Percentiles rank a stretch among this genome's conserved stretches.
These are phyloP conservation scores for Paramecium tetraurelia DNA, from an alignment of 73 alveolate genomes.

Conservation along the genomic window DNA sequence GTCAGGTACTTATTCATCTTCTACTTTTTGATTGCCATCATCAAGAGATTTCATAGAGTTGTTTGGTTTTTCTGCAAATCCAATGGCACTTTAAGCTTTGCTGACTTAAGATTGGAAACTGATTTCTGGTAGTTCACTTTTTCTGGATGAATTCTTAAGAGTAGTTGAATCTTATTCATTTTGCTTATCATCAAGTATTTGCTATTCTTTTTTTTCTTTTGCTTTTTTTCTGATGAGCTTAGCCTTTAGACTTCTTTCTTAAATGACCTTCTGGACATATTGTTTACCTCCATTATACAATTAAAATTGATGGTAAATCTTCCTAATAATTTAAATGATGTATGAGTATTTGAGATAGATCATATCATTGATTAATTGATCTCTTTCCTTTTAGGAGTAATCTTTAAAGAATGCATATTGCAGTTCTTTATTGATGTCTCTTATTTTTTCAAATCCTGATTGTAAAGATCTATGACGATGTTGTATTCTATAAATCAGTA, in stretches of 20 bases:
- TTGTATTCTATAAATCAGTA: slow-evolving; percentile 23
- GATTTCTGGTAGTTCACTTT: slow-evolving; percentile 13
- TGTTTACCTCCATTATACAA: neutral
- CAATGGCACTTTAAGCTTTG: neutral
- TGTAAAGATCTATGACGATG: slow-evolving; percentile 47
- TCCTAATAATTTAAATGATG: neutral
- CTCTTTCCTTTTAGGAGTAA: neutral
- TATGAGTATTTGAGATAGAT: slow-evolving; percentile 14
- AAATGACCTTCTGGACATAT: neutral
- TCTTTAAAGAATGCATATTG: neutral
- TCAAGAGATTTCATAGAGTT: slow-evolving; percentile 29
- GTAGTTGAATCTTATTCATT: neutral
- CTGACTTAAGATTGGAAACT: slow-evolving; percentile 25
- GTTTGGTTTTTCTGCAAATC: slow-evolving; percentile 1
- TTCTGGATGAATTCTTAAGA: neutral
- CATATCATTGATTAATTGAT: slow-evolving; percentile 1
- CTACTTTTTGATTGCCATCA: neutral
- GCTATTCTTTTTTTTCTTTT: neutral
- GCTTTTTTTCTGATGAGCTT: neutral
- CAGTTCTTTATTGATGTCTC: slow-evolving; percentile 23
- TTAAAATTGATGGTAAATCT: neutral
- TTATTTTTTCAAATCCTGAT: slow-evolving; percentile 28
- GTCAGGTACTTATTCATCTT: neutral
- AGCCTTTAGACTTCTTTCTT: slow-evolving; percentile 9
- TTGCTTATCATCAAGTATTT: neutral